Base-by-base conservation (phyloP, 139 green algal genomes). In the Micromonas pusilla region DNA sequence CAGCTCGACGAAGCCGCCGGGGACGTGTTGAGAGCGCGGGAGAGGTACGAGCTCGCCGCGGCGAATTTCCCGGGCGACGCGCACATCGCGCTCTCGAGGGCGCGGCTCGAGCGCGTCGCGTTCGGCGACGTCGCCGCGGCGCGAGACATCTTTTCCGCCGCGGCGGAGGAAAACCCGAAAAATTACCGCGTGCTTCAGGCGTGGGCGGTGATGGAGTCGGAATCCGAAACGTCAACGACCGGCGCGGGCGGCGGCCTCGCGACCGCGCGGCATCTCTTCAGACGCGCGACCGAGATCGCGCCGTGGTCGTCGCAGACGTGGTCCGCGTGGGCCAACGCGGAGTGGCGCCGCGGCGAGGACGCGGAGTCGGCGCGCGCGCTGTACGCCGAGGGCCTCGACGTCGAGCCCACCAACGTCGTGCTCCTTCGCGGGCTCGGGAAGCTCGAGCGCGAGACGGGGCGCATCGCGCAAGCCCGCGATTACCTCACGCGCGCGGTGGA, bases 171-270 rank as follows among this genome's bases (percentile, higher is more conserved):
- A 9, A 37, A 64, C 37, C 75, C 75, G 1, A 1, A 65, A 3
- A 67, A 80, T 65, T 32, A 66, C 34, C 60, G 31, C 60, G 28
- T 80, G 34, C n/a, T 71, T 19, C 62, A 73, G 62, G 62, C 72
- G 9, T 78, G 53, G 16, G 72, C 54, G 19, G 53, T 78, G 23
- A 68, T 32, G 33, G 72, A 78, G 13, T 63, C 68, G 3, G 30
- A 23, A 57, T 57, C 9, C 45, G 45, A 57, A 57, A 57, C 45
- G 9, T 57, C 9, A 9, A 57, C 16, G 9, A 9, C 9, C 9
- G 16, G 45, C 9, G 9, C 9, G 16, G 38, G 53, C 33, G 68
- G 68, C 2, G 38, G 53, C 26, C 4, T 30, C 19, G 4, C 68
- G 26, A 32, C 53, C 37, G 68, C 68, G 37, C 68, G 68, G 3